These are phyloP conservation scores for Fusarium xylarioides DNA, from an alignment of 2,329 filamentous ascomycete genomes.

Conservation along the genomic window DNA sequence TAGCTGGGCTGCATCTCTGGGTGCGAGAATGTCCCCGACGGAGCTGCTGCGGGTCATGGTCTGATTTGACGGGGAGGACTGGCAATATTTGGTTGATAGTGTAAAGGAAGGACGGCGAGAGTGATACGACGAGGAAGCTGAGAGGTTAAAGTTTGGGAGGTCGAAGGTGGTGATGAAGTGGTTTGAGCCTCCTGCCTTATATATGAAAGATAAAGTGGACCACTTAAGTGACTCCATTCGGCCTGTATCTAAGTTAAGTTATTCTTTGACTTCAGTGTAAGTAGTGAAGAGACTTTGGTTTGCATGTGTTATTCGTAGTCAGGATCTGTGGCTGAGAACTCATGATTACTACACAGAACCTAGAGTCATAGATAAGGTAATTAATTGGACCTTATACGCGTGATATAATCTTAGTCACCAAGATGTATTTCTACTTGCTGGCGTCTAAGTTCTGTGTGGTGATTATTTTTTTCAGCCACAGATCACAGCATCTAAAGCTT, in stretches of 20 bases:
- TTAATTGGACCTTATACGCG: not conserved
- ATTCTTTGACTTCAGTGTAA: not conserved
- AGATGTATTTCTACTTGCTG: not conserved
- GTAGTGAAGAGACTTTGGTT: not conserved
- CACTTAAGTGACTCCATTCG: not conserved
- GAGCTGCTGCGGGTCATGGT: not conserved
- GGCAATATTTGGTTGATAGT: too few relatives aligned
- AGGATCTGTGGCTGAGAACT: not conserved
- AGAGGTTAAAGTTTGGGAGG: not conserved
- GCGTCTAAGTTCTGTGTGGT: not conserved
- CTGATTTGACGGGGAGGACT: not conserved
- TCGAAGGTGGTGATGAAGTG: not conserved
- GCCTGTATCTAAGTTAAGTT: not conserved
- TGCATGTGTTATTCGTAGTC: not conserved
- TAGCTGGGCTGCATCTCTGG: not conserved
- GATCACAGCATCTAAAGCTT: too few relatives aligned
- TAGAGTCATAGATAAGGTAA: not conserved
- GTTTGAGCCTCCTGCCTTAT: not conserved
- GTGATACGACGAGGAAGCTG: not conserved
- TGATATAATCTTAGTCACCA: not conserved
- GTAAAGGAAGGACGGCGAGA: too few relatives aligned
- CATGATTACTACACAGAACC: not conserved
- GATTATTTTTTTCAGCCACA: not conserved
- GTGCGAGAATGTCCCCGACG: not conserved
- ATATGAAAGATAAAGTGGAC: not conserved